Evolutionary conservation across 2,329 filamentous ascomycete species (phyloP), one percentile per base, ranked within the genome.

Genomic region (Myriosclerotinia curreyana): DNA sequence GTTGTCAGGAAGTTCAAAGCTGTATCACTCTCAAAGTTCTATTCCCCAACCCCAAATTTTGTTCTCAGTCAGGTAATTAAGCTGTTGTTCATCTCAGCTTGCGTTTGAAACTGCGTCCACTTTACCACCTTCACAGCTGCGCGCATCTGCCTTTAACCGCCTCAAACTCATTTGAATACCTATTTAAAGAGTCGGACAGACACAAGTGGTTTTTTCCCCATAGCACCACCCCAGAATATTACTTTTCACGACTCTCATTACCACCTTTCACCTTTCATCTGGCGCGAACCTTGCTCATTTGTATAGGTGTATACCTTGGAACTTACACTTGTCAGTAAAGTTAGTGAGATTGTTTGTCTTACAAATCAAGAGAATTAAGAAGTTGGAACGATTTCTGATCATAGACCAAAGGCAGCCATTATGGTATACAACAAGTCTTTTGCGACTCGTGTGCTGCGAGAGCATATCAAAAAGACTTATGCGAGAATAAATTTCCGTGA

Each of bases 391-490:
- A 60, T 44, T 51, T 51, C 11, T 38, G 22, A 14, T 9, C n/a
- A 14, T 15, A 40, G 31, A n/a, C 31, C 8, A 59, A 50, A 28
- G 22, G 31, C 7, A 3, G 44, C 17, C 9, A 38, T 3, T 11
- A 60, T 60, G 58, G 58, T 51, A 20, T 60, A 60, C 34, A 28
- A 28, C 7, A 60, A n/a, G 12, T 15, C 15, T 40, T n/a, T 31
- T 25, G 55, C 42, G 5, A 28, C 49, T 31, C 2, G 25, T 9
- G 50, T 62, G 3, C 20, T 65, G 31, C 49, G 51, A 50, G 50
- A 49, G 17, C 63, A 65, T 48, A 34, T 65, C 11, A 49, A 62
- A n/a, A 65, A 62, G 20, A n/a, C 42, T 17, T 65, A 65, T 8
- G 51, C 42, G 12, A 56, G 9, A 22, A 44, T 50, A 2, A 65